These are phyloP conservation scores for Obba rivulosa DNA, from an alignment of 768 basidiomycete genomes.

Conservation along the genomic window DNA sequence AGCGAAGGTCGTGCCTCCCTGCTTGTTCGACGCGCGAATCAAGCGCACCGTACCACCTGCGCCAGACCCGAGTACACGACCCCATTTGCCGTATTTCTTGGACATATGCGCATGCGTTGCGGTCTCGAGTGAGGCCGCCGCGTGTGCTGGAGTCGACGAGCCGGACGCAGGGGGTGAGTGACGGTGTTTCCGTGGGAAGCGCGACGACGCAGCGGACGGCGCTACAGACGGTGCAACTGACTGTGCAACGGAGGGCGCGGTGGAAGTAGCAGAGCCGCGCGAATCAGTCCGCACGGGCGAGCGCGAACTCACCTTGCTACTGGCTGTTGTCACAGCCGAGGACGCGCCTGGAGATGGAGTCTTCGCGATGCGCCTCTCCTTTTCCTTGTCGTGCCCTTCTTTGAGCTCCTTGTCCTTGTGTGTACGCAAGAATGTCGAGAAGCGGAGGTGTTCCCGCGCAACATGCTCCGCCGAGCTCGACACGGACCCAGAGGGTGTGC, in stretches of 20 bases:
- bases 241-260: conserved; percentile 10
- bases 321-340: conserved; percentile 17
- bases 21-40: conserved; percentile 82
- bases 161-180: not conserved
- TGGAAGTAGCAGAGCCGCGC: conserved; percentile 7
- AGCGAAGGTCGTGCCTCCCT: conserved; percentile 82
- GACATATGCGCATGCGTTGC: conserved; percentile 86
- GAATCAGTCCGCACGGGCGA: conserved; percentile 21
- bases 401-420: conserved; percentile 27
- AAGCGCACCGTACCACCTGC: conserved; percentile 98
- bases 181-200: not conserved
- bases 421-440: conserved; percentile 30
- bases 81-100: conserved; percentile 99
- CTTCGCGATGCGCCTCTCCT: conserved; percentile 18
- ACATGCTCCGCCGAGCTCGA: conserved; percentile 11
- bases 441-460: conserved; percentile 14
- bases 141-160: conserved; percentile 18
- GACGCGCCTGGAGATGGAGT: conserved; percentile 25
- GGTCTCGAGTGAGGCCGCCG: conserved; percentile 62
- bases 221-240: conserved; percentile 3
- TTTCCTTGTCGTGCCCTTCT: conserved; percentile 21
- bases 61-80: conserved; percentile 88
- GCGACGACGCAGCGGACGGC: not conserved
- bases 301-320: conserved; percentile 20
- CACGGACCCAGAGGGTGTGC: conserved; percentile 2